These are phyloP conservation scores for Vicia sativa DNA, from an alignment of 306 rosid genomes.

Conservation along the genomic window DNA sequence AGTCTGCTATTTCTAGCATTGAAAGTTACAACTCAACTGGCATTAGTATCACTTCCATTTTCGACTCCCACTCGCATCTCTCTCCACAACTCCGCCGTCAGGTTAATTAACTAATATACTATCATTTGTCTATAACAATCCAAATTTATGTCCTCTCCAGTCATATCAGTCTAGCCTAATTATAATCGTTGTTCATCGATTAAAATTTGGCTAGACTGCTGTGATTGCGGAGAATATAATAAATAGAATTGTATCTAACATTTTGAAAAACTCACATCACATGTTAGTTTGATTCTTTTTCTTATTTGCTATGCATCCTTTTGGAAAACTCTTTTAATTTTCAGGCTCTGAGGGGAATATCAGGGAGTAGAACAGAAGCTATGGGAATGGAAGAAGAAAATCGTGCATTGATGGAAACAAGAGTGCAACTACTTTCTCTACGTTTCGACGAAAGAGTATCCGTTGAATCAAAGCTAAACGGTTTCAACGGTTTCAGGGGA, in stretches of 20 bases:
- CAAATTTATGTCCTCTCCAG: neutral
- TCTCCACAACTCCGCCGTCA: constrained; percentile 73
- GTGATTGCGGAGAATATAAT: neutral
- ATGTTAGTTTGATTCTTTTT: neutral
- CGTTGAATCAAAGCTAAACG: constrained; percentile 87
- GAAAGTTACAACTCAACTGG: constrained; percentile 73
- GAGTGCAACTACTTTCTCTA: constrained; percentile 71
- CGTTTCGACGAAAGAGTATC: constrained; percentile 80
- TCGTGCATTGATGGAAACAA: constrained; percentile 72
- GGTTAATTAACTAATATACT: constrained; percentile 24
- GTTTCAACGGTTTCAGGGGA: constrained; percentile 96
- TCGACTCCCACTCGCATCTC: constrained; percentile 64
- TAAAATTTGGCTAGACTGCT: neutral
- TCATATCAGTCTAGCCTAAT: neutral
- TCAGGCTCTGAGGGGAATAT: constrained; percentile 73
- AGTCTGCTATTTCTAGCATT: constrained; percentile 70
- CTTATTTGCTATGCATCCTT: neutral
- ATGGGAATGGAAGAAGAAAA: constrained; percentile 86
- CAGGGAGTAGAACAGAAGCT: constrained; percentile 78
- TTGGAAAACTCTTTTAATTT: neutral
- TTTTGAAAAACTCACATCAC: neutral
- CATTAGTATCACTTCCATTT: constrained; percentile 56
- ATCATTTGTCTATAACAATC: neutral
- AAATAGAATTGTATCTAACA: neutral
- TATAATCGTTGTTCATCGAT: neutral